Evolutionary conservation across 352 stramenopile genomes (phyloP), one percentile per base, ranked within the genome.

Genomic region (Aphanomyces cochlioides): DNA sequence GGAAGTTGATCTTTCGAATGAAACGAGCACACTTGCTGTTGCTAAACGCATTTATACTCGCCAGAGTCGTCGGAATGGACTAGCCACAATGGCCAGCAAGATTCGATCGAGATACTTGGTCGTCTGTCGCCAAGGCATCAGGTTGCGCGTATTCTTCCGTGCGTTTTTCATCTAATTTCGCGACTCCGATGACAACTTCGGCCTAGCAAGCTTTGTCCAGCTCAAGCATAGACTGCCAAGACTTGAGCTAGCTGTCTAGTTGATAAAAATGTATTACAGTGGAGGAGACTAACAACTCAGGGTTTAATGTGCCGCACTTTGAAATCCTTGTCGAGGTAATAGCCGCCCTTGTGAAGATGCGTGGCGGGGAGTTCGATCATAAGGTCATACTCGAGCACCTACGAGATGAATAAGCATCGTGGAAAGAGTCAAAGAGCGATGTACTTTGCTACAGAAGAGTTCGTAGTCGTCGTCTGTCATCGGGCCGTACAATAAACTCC

Each of bases 401-500:
- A 56, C 54, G 36, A 61, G 7, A n/a, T 0, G 10, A n/a, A n/a
- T 50, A 1, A 50, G 17, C 43, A 28, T n/a, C 43, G 43, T n/a
- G 7, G 12, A 12, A 43, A 15, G 28, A 4, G 5, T 5, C 10
- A 45, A 17, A 21, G 13, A 21, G 4, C 45, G 1, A 7, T 40
- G n/a, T 75, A 93, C 86, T 81, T 88, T 84, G 72, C 78, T 84
- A 56, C 80, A 90, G 75, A 85, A 92, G 13, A 76, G 8, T 56
- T 92, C 86, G 68, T 90, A 94, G 74, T 92, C 85, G 45, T 94
- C 84, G 68, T 94, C 84, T 43, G 79, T 90, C 81, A 94, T 92
- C 28, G 84, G 84, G 1, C 86, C 86, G 67, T 94, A 94, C 12
- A 94, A 76, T 69, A 94, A 75, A 77, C 81, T 92, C 86, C 86